phyloP scores from a whole-genome alignment of 169 alveolate species.

The Fabrea salina region DNA sequence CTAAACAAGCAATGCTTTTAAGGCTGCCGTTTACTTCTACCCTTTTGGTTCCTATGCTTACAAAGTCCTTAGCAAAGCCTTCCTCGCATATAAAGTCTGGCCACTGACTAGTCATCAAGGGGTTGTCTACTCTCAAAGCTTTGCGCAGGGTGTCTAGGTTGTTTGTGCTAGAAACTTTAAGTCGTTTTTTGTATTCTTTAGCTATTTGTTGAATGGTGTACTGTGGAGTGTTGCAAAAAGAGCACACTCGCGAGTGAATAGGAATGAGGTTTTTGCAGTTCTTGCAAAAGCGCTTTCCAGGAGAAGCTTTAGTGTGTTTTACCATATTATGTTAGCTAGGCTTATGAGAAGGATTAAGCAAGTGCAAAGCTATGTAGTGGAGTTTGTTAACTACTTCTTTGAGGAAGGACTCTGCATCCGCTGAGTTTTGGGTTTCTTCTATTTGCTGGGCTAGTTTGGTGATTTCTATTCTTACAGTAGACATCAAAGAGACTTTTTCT shows the following conservation, averaged over 20 bases:
- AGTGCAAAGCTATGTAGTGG: too few species aligned
- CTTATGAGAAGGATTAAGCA: too few species aligned
- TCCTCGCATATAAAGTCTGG: too few species aligned
- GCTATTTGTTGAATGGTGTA: constrained; percentile 19
- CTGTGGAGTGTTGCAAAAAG: constrained; percentile 7
- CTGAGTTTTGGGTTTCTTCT: too few species aligned
- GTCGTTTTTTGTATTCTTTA: constrained; percentile 16
- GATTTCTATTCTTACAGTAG: too few species aligned
- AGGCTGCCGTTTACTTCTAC: neutral
- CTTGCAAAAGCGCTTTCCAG: constrained; percentile 19
- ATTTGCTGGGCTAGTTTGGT: too few species aligned
- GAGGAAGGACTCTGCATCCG: too few species aligned
- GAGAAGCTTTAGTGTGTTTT: neutral
- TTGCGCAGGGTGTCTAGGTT: too few species aligned
- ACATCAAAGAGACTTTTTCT: too few species aligned
- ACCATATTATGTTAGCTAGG: constrained; percentile 29
- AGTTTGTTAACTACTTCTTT: too few species aligned
- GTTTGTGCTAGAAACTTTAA: too few species aligned
- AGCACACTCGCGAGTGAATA: constrained; percentile 25
- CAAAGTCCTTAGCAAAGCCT: neutral
- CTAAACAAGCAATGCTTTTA: neutral
- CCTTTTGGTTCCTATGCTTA: neutral
- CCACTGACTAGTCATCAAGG: neutral
- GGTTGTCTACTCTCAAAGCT: neutral
- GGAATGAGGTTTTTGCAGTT: neutral